Evolutionary conservation across 305 asterid species (phyloP), one percentile per base, ranked within the genome.

Genomic region (Petunia hybrid): DNA sequence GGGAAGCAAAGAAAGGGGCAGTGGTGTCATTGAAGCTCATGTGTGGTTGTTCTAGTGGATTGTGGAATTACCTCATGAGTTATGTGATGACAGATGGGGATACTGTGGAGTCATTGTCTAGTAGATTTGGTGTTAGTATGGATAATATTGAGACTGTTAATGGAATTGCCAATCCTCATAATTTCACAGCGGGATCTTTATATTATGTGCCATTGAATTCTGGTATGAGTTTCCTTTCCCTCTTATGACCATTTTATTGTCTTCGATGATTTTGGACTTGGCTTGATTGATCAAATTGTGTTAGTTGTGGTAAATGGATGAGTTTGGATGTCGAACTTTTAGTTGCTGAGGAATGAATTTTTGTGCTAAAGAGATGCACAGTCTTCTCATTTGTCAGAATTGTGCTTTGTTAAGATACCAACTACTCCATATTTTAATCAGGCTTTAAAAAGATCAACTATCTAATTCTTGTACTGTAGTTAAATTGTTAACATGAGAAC

Each of bases 91-190:
- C 77, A 65, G 98, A 91, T 80, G 95, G 91, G 43, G 99, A 93
- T 84, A 89, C 95, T 85, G 91, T 96, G 73, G 97, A 87, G 87
- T 88, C 94, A 78, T 80, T 96, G 71, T 92, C 98, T 39, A 96
- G 99, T 81, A 90, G 99, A 78, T 96, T 96, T 88, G 99, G 99
- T 62, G 98, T 94, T 82, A 96, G 99, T 80, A 96, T 96, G 99
- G 98, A 89, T 84, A 89, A 90, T 88, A 96, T 94, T 84, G 99
- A 85, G 87, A 73, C 75, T 68, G 90, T 87, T 9, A 94, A 96
- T 86, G 96, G 94, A 86, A 90, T 96, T 82, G 74, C 86, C 22
- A 86, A 91, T 89, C 97, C 98, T 77, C 97, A 92, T 89, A 96
- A 93, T 92, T 88, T 96, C 39, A 93, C 98, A 63, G 91, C 86